phyloP scores from a whole-genome alignment of 1,284 basidiomycete species.

The Thecaphora thlaspeos region DNA sequence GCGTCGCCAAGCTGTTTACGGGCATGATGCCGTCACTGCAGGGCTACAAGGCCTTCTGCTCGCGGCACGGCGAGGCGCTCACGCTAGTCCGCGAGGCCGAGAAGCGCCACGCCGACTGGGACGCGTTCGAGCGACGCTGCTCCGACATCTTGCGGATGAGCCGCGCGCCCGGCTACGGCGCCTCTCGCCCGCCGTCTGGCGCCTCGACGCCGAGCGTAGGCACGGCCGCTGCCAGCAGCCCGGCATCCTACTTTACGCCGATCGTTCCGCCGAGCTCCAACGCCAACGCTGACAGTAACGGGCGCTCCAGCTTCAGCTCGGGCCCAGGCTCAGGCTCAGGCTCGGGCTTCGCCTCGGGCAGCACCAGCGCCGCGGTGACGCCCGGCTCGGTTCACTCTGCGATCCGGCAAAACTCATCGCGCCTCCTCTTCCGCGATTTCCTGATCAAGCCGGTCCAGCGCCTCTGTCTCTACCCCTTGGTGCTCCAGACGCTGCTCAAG shows the following conservation, averaged over 20 bases:
- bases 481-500: conserved; percentile 51
- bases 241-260: conserved; percentile 26
- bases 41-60: conserved; percentile 52
- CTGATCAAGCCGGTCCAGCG: conserved; percentile 57
- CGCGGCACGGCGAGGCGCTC: conserved; percentile 53
- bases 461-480: conserved; percentile 53
- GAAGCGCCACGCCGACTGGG: conserved; percentile 50
- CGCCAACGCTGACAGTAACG: conserved; percentile 2
- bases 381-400: conserved; percentile 8
- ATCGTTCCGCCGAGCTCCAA: conserved; percentile 10
- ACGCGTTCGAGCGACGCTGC: conserved; percentile 46
- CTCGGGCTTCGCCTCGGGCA: conserved; percentile 7
- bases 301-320: conserved; percentile 9
- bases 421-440: conserved; percentile 52
- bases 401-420: conserved; percentile 25
- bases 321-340: no score
- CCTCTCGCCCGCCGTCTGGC: conserved; percentile 21
- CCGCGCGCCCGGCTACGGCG: conserved; percentile 8
- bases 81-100: conserved; percentile 51
- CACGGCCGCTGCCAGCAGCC: conserved; percentile 5
- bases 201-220: conserved; percentile 19
- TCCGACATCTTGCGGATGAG: conserved; percentile 37
- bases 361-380: conserved; percentile 9
- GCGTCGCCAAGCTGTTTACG: conserved; percentile 32
- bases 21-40: conserved; percentile 33